Percentiles rank a stretch among this genome's conserved stretches.
Conservation (phyloP, 2,329 filamentous ascomycete species). For the Xylariaceae sp. region DNA sequence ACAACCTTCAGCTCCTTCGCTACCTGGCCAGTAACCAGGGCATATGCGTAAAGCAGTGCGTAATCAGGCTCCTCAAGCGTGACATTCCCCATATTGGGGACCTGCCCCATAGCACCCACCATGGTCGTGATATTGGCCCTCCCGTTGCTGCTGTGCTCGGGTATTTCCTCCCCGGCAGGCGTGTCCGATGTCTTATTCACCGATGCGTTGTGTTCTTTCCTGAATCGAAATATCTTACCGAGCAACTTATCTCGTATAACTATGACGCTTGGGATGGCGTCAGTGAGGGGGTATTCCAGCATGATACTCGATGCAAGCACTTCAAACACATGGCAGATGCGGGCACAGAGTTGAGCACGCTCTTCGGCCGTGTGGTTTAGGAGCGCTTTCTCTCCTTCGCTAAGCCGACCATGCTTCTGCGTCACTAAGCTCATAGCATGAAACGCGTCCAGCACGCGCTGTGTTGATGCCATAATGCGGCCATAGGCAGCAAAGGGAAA, state of each 20-base stretch:
- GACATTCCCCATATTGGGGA: slow-evolving; percentile 43
- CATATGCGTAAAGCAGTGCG: slow-evolving; percentile 91
- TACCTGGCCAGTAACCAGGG: slow-evolving; percentile 70
- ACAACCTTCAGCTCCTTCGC: slow-evolving; percentile 69
- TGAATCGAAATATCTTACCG: slow-evolving; percentile 86
- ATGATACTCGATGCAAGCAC: slow-evolving; percentile 94
- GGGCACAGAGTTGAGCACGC: slow-evolving; percentile 79
- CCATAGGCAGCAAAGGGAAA: slow-evolving; percentile 79
- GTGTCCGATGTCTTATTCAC: slow-evolving; percentile 45
- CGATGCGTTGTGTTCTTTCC: slow-evolving; percentile 66
- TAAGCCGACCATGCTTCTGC: slow-evolving; percentile 76
- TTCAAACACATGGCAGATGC: slow-evolving; percentile 86
- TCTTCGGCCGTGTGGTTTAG: slow-evolving; percentile 81
- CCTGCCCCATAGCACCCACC: slow-evolving; percentile 30
- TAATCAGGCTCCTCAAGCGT: slow-evolving; percentile 79
- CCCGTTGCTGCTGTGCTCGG: slow-evolving; percentile 5
- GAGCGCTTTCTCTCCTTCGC: slow-evolving; percentile 80
- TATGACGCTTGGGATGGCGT: slow-evolving; percentile 84
- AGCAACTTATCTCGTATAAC: slow-evolving; percentile 82
- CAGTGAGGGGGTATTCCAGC: slow-evolving; percentile 90
- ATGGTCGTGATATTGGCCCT: slow-evolving; percentile 8
- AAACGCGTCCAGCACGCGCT: slow-evolving; percentile 88
- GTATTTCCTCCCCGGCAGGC: neutral
- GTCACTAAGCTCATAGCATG: slow-evolving; percentile 96
- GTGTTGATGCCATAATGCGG: slow-evolving; percentile 79